phyloP scores from a whole-genome alignment of 805 yeast genomes.

The Wickerhamiella kurtzmanii region DNA sequence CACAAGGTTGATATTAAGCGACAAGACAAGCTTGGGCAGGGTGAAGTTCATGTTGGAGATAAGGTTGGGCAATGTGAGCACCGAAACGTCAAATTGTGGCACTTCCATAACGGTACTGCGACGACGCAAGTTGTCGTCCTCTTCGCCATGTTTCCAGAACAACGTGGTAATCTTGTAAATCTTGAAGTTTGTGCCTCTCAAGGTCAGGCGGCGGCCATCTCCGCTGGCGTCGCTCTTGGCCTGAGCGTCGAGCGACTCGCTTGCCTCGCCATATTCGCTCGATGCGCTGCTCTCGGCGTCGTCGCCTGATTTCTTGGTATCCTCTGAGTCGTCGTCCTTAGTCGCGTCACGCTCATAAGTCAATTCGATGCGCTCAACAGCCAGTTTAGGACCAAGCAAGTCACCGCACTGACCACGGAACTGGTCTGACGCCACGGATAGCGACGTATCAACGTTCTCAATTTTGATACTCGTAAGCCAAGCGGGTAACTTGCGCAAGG shows the following conservation, averaged over 20 bases:
- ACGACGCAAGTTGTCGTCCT: slow-evolving; percentile 5
- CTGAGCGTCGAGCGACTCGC: too few relatives aligned
- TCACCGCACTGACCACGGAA: slow-evolving; percentile 17
- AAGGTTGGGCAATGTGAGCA: slow-evolving; percentile 6
- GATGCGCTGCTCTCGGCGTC: too few relatives aligned
- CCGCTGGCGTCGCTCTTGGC: slow-evolving; percentile 1
- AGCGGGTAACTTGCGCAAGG: slow-evolving; percentile 16
- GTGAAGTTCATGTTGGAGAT: slow-evolving; percentile 3
- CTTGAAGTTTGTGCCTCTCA: slow-evolving; percentile 7
- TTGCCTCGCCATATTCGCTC: too few relatives aligned
- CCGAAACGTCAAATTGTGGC: slow-evolving; percentile 7
- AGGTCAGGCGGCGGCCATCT: slow-evolving; percentile 15
- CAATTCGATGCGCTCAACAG: slow-evolving; percentile 5
- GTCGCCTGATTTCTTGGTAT: not conserved
- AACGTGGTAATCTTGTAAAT: slow-evolving; percentile 13
- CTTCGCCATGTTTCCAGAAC: slow-evolving; percentile 5
- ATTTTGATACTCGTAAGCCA: slow-evolving; percentile 14
- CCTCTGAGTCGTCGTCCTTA: not conserved
- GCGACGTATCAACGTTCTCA: slow-evolving; percentile 5
- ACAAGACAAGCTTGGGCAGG: slow-evolving; percentile 13
- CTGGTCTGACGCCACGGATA: slow-evolving; percentile 17
- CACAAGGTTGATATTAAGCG: slow-evolving; percentile 18
- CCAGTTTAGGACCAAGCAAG: slow-evolving; percentile 14
- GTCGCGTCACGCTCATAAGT: slow-evolving; percentile 8
- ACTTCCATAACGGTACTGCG: slow-evolving; percentile 7